Evolutionary conservation across 2,329 filamentous ascomycete genomes (phyloP).

Genomic region (Graphium sp.): DNA sequence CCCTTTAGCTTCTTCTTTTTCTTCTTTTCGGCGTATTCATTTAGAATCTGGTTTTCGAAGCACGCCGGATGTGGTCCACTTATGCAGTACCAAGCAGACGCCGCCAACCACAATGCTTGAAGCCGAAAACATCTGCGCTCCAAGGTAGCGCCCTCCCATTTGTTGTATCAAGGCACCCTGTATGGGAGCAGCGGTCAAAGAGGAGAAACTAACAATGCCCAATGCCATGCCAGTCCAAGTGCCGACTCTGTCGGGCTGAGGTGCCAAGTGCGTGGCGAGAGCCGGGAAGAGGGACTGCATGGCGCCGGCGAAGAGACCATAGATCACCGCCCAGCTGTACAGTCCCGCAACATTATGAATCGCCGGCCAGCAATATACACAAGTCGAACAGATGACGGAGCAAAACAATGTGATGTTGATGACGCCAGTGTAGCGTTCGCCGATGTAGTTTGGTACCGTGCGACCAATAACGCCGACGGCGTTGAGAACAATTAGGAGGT

Average conservation of each 20-base stretch:
- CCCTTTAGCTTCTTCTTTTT: too few species aligned
- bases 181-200: conserved; percentile 13
- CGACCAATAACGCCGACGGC: conserved; percentile 31
- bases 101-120: conserved; percentile 6
- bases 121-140: conserved; percentile 2
- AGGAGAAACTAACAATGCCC: conserved; percentile 12
- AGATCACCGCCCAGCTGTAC: conserved; percentile 18
- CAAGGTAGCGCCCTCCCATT: not conserved
- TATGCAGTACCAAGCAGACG: too few species aligned
- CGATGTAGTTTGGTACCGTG: conserved; percentile 26
- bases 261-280: conserved; percentile 22
- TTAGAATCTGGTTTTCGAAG: too few species aligned
- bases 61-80: too few species aligned
- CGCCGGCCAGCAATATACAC: conserved; percentile 14
- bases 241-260: conserved; percentile 14
- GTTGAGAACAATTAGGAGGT: conserved; percentile 22
- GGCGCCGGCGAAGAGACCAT: conserved; percentile 30
- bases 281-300: conserved; percentile 34
- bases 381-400: conserved; percentile 8
- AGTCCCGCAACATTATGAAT: conserved; percentile 10
- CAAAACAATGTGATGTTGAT: conserved; percentile 30
- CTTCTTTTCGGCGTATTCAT: too few species aligned
- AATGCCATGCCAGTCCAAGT: conserved; percentile 18
- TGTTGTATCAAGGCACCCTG: conserved; percentile 10
- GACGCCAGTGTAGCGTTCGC: conserved; percentile 28